Percentiles rank a stretch among this genome's conserved stretches.
These are phyloP conservation scores for Bisporella sp. DNA, from an alignment of 2,329 filamentous ascomycete species.

Conservation along the genomic window DNA sequence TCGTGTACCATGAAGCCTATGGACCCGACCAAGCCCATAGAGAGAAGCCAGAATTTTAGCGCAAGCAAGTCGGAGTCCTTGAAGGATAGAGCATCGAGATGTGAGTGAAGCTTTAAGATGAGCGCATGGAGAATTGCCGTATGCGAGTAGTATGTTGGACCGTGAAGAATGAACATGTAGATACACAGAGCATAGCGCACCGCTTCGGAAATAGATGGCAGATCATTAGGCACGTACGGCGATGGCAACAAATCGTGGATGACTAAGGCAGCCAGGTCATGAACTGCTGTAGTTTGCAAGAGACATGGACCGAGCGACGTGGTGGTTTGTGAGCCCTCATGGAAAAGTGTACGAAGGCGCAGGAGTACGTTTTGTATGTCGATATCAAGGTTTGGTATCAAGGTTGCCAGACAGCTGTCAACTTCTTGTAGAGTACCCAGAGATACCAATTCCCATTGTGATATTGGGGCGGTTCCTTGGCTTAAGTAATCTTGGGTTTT, in stretches of 20 bases:
- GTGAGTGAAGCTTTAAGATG: constrained; percentile 25
- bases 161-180: constrained; percentile 47
- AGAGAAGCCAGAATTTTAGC: neutral
- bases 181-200: constrained; percentile 20
- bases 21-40: neutral
- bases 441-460: constrained; percentile 36
- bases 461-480: constrained; percentile 38
- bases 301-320: no score
- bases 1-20: neutral
- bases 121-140: constrained; percentile 32
- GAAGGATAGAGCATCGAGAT: constrained; percentile 21
- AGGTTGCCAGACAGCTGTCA: no score
- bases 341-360: constrained; percentile 8
- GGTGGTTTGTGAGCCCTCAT: no score
- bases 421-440: no score
- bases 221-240: no score
- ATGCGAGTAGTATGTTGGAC: constrained; percentile 50
- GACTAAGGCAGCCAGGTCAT: no score
- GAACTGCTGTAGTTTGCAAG: no score
- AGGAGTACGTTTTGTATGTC: neutral
- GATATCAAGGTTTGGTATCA: no score
- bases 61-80: neutral
- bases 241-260: no score
- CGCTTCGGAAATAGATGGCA: constrained; percentile 37
- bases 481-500: constrained; percentile 42